Percentiles rank a stretch among this genome's conserved stretches.
Evolutionary conservation across 306 rosid genomes (phyloP).

Genomic region (Phaseolus lunatus): DNA sequence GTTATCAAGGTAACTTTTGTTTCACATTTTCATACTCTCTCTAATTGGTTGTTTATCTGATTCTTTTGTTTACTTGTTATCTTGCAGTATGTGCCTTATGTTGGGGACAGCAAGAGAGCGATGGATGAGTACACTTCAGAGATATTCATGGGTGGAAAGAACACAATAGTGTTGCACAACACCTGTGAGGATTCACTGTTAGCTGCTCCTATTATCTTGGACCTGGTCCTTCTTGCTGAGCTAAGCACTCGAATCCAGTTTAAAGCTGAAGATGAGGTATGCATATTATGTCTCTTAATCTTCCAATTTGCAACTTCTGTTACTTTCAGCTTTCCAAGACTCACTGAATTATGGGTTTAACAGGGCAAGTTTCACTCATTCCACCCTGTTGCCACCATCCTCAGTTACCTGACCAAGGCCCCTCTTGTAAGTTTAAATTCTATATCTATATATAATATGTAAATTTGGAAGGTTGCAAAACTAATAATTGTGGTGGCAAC

Average conservation of each 20-base stretch:
- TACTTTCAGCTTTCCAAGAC: not conserved
- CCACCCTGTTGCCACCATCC: slow-evolving; percentile 95
- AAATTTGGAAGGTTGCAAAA: not conserved
- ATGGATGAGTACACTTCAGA: slow-evolving; percentile 98
- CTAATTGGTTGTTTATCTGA: not conserved
- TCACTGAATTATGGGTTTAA: not conserved
- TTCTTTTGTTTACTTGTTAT: not conserved
- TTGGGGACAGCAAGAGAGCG: slow-evolving; percentile 94
- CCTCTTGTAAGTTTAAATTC: slow-evolving; percentile 75
- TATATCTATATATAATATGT: not conserved
- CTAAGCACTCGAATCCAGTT: slow-evolving; percentile 91
- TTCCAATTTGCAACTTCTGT: not conserved
- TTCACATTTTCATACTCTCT: not conserved
- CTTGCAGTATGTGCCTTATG: slow-evolving; percentile 86
- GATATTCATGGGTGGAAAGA: slow-evolving; percentile 96
- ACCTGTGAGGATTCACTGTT: slow-evolving; percentile 96
- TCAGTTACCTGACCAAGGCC: slow-evolving; percentile 94
- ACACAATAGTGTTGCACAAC: slow-evolving; percentile 90
- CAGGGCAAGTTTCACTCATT: slow-evolving; percentile 94
- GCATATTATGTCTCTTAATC: not conserved
- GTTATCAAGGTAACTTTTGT: slow-evolving; percentile 75
- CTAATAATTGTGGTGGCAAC: not conserved
- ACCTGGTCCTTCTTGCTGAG: slow-evolving; percentile 96
- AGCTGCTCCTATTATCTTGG: slow-evolving; percentile 95
- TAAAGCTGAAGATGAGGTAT: slow-evolving; percentile 87